phyloP scores from a whole-genome alignment of 1,139 yeast genomes.

The Kodamaea fungicola region DNA sequence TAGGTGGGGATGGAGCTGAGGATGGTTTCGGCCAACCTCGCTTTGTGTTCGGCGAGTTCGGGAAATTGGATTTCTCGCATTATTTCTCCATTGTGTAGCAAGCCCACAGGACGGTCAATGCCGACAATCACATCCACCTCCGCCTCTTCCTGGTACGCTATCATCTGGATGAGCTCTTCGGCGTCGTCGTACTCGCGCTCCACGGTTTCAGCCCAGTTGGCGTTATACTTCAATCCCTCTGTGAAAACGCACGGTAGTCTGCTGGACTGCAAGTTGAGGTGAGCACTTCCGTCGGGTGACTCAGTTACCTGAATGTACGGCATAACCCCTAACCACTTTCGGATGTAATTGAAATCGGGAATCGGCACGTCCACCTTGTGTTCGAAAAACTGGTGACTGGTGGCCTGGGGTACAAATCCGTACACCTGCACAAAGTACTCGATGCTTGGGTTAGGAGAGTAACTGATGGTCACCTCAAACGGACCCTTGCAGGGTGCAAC shows the following conservation, averaged over 20 bases:
- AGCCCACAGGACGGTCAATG: slow-evolving; percentile 15
- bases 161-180: slow-evolving; percentile 10
- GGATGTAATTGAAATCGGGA: slow-evolving; percentile 7
- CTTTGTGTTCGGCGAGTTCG: no score
- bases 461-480: slow-evolving; percentile 47
- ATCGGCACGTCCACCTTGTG: slow-evolving; percentile 6
- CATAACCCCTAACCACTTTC: slow-evolving; percentile 19
- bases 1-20: no score
- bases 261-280: slow-evolving; percentile 11
- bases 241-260: slow-evolving; percentile 16
- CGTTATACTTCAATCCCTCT: slow-evolving; percentile 15
- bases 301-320: slow-evolving; percentile 13
- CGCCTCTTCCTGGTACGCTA: slow-evolving; percentile 13
- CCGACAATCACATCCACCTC: slow-evolving; percentile 12
- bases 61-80: no score
- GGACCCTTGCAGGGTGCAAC: slow-evolving; percentile 9
- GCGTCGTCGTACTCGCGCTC: slow-evolving; percentile 9
- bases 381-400: slow-evolving; percentile 10
- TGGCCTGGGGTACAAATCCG: slow-evolving; percentile 50
- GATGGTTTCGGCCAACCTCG: no score
- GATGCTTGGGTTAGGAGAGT: slow-evolving; percentile 46
- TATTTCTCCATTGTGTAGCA: slow-evolving; percentile 10
- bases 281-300: slow-evolving; percentile 4
- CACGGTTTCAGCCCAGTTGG: slow-evolving; percentile 12
- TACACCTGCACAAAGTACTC: slow-evolving; percentile 48